These are phyloP conservation scores for Cladorrhinum sp. DNA, from an alignment of 2,329 filamentous ascomycete genomes.

Conservation along the genomic window DNA sequence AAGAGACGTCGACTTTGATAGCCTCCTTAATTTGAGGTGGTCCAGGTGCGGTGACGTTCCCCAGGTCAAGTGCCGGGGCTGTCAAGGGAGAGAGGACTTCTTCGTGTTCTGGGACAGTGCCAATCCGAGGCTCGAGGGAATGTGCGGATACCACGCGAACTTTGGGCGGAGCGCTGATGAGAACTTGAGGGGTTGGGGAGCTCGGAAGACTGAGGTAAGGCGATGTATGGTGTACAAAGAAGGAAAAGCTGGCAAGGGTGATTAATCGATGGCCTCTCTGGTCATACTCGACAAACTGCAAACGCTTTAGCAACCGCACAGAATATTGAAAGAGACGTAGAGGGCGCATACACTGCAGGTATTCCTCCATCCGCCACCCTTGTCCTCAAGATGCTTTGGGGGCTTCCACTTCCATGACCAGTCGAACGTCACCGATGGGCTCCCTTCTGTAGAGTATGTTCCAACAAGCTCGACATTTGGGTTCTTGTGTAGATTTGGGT, in stretches of 20 bases:
- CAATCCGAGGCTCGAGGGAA: slow-evolving; percentile 79
- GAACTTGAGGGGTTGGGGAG: slow-evolving; percentile 69
- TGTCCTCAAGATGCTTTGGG: slow-evolving; percentile 76
- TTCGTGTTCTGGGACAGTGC: slow-evolving; percentile 65
- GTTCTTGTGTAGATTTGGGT: slow-evolving; percentile 97
- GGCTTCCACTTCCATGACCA: slow-evolving; percentile 98
- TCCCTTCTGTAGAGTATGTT: slow-evolving; percentile 82
- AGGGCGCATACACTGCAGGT: slow-evolving; percentile 71
- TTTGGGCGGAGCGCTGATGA: slow-evolving; percentile 69
- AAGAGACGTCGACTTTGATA: slow-evolving; percentile 84
- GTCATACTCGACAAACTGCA: slow-evolving; percentile 92
- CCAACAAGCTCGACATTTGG: slow-evolving; percentile 94
- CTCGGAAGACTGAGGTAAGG: slow-evolving; percentile 54
- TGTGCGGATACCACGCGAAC: slow-evolving; percentile 82
- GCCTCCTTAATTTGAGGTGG: slow-evolving; percentile 40
- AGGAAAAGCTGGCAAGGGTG: slow-evolving; percentile 87
- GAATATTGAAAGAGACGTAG: background rate
- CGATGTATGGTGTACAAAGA: slow-evolving; percentile 74
- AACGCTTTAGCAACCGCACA: slow-evolving; percentile 28
- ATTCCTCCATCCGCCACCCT: slow-evolving; percentile 90
- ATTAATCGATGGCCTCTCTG: slow-evolving; percentile 84
- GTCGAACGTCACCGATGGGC: slow-evolving; percentile 78
- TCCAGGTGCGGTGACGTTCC: slow-evolving; percentile 15
- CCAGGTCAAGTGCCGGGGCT: slow-evolving; percentile 36
- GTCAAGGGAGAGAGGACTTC: slow-evolving; percentile 55